Base-by-base conservation (phyloP, 1,284 basidiomycete genomes). In the Leccinum pachyderme region DNA sequence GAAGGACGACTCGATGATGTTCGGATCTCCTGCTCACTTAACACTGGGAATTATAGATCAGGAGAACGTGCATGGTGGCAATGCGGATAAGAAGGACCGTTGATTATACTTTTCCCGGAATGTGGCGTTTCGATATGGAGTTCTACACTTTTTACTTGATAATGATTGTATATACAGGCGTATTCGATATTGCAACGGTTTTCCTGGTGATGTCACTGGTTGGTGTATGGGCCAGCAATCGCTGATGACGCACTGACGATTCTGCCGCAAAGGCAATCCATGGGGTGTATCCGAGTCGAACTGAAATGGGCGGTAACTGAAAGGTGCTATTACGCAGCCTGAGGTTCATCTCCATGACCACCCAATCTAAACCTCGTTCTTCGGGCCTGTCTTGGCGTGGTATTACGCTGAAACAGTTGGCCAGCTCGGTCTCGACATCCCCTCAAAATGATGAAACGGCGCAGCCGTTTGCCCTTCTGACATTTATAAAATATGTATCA, bases 1-100 rank as follows among this genome's bases (percentile, higher is more conserved):
- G 12, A 53, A 44, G 13, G 52, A 48, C 5, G 68, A 58, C 45
- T 65, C 66, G 12, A 64, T 70, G 64, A 67, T 67, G 69, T 56
- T 71, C 24, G 68, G 69, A 29, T 69, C 69, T 8, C 62, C 66
- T 8, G 55, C 35, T 31, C 51, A 59, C 56, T 32, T 69, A 1
- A 63, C 71, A 24, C 29, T 67, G 50, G 60, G 49, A 39, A 50
- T 37, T 18, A 37, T 55, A 41, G 50, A 56, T 22, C 35, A 37
- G n/a, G 35, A 25, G 5, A 55, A 48, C 41, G 22, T 5, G 13
- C 24, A 12, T 24, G 43, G 25, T 44, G 54, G 46, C 15, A 31
- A 43, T 9, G 63, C 65, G 51, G 54, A 50, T 11, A 62, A 47
- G 31, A 69, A 69, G 59, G 37, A 53, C 2, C 63, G 59, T 24